Evolutionary conservation across 148 eudicot genomes (phyloP), one percentile per base, ranked within the genome.

Genomic region (Cornus suecica): DNA sequence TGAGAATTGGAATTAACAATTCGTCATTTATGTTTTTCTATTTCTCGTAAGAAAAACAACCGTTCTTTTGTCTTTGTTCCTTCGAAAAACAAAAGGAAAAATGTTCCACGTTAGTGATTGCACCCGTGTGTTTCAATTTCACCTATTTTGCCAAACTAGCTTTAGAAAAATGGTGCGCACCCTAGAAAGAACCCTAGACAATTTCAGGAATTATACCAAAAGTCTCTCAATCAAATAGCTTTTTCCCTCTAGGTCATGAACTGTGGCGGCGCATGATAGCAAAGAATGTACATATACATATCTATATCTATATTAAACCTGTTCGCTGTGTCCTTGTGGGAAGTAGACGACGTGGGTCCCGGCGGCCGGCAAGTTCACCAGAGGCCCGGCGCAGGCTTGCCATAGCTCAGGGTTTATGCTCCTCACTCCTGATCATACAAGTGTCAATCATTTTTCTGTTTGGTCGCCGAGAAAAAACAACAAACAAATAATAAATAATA

Each of bases 371-470:
- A 94, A 81, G 85, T 88, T 90, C 20, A 90, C 96, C 82, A 94
- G 86, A 69, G 97, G 98, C 2, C 98, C 98, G 81, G 98, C 93
- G 81, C 98, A 94, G 52, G 97, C 97, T 79, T 94, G 98, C 98
- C 98, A 94, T 81, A 94, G 84, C 88, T 94, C 97, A 62, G 74
- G 78, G 65, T 94, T 94, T 54, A 94, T 87, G 71, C 87, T 87
- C 82, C 82, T 94, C 88, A 89, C 95, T 18, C 82, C 98, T 87
- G 86, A 78, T 37, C 27, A 16, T 51, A 58, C 16, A 78, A 75
- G 76, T 71, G 77, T 74, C 77, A 74, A 5, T 58, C 73, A 20
- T 28, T 22, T 22, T 70, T 34, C 65, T 66, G 41, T 52, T 76
- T 71, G 62, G 27, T 75, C 56, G 13, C 37, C 52, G 27, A 69